Conservation (phyloP, 2,329 filamentous ascomycete genomes). For the Ceratocystiopsis brevicomis region DNA sequence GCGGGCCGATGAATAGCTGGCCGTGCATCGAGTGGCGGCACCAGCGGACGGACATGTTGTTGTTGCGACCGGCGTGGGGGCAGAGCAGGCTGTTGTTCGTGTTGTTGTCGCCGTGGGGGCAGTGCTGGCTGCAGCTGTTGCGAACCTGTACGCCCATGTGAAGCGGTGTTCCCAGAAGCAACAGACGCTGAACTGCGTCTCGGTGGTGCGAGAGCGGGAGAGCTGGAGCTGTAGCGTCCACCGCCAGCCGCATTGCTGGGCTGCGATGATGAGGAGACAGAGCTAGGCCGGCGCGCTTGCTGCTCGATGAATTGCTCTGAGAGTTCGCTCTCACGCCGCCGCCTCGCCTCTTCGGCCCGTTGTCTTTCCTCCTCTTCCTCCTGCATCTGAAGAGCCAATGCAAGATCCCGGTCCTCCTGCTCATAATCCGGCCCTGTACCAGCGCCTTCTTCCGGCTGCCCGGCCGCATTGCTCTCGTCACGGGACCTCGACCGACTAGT, state of each 20-base stretch:
- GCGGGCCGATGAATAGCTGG: constrained; percentile 17
- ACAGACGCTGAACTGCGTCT: constrained; percentile 1
- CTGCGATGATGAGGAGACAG: constrained; percentile 15
- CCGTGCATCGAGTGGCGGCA: constrained; percentile 18
- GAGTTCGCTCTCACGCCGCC: constrained; percentile 39
- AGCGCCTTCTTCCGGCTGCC: constrained; percentile 9
- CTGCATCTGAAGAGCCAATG: constrained; percentile 77
- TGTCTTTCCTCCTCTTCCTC: constrained; percentile 80
- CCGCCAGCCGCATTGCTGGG: constrained; percentile 4
- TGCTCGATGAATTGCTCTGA: constrained; percentile 54
- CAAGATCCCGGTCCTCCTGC: constrained; percentile 73
- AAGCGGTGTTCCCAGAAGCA: not conserved
- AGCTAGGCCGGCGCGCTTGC: constrained; percentile 24
- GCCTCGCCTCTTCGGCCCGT: constrained; percentile 31
- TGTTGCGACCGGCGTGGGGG: not conserved
- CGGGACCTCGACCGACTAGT: too few relatives aligned
- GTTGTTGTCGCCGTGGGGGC: not conserved
- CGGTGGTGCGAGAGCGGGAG: constrained; percentile 11
- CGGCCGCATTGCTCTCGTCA: too few relatives aligned
- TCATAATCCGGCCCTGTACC: constrained; percentile 18
- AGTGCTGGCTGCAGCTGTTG: too few relatives aligned
- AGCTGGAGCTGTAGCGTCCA: constrained; percentile 1
- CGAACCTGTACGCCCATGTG: too few relatives aligned
- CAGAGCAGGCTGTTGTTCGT: too few relatives aligned
- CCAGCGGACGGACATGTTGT: constrained; percentile 24